Conservation (phyloP, 495 filamentous ascomycete species). For the Penicillium subrubescens region DNA sequence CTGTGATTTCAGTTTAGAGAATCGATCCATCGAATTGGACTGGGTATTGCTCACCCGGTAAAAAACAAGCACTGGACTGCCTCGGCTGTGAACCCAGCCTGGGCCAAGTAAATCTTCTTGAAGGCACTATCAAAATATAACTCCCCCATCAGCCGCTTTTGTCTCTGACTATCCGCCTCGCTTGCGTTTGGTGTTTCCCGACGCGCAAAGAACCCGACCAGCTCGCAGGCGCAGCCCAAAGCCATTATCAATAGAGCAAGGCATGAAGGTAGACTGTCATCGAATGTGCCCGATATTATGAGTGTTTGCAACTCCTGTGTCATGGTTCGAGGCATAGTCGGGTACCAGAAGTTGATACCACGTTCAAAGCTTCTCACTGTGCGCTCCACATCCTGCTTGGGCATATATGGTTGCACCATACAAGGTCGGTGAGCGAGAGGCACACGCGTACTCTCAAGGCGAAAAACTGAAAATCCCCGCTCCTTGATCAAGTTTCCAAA, state of each 20-base stretch:
- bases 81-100: slow-evolving; percentile 14
- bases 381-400: slow-evolving; percentile 13
- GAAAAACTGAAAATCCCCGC: slow-evolving; percentile 7
- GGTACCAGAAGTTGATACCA: slow-evolving; percentile 22
- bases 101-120: slow-evolving; percentile 17
- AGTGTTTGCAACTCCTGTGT: slow-evolving; percentile 1
- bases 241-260: slow-evolving; percentile 16
- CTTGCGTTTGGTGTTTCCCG: neutral
- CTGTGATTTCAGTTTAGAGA: neutral
- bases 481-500: slow-evolving; percentile 12
- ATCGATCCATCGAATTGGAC: neutral
- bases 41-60: slow-evolving; percentile 8
- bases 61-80: slow-evolving; percentile 20
- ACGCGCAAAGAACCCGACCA: slow-evolving; percentile 7
- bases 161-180: neutral
- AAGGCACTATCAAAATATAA: slow-evolving; percentile 15
- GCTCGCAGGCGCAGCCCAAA: slow-evolving; percentile 15
- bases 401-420: slow-evolving; percentile 8
- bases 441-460: slow-evolving; percentile 7
- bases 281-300: slow-evolving; percentile 1
- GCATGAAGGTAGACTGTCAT: slow-evolving; percentile 13
- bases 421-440: neutral
- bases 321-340: slow-evolving; percentile 13
- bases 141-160: neutral
- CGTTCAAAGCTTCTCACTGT: slow-evolving; percentile 15